These are phyloP conservation scores for Neurospora sp. DNA, from an alignment of 495 filamentous ascomycete species.

Conservation along the genomic window DNA sequence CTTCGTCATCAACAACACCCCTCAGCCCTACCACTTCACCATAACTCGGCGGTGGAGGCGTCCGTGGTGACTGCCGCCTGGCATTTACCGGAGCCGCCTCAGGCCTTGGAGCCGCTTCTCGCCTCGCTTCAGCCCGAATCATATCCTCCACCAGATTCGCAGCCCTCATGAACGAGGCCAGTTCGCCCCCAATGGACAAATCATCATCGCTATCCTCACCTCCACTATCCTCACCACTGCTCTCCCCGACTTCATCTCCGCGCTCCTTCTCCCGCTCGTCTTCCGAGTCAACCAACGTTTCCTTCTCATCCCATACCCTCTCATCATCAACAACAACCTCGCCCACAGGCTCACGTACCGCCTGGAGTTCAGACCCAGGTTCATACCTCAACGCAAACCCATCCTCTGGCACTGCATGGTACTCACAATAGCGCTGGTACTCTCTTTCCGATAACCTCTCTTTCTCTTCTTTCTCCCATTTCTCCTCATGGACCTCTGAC, in stretches of 20 bases:
- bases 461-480: background rate
- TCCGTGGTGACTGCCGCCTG: background rate
- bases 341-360: background rate
- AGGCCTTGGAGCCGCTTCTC: background rate
- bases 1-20: background rate
- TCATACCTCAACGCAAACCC: background rate
- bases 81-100: background rate
- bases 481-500: no score
- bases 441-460: background rate
- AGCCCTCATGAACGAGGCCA: slow-evolving; percentile 38
- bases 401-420: background rate
- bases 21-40: background rate
- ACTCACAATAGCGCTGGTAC: background rate
- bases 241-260: background rate
- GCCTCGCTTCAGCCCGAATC: slow-evolving; percentile 33
- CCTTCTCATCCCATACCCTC: background rate
- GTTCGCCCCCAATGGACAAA: slow-evolving; percentile 21
- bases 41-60: background rate
- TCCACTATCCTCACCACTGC: background rate
- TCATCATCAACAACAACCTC: background rate
- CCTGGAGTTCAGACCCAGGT: background rate
- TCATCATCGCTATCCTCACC: background rate
- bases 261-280: background rate
- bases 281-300: background rate
- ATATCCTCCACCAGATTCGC: slow-evolving; percentile 36